Evolutionary conservation across 768 basidiomycete genomes (phyloP), one percentile per base, ranked within the genome.

Genomic region (Calocybe cyanea): DNA sequence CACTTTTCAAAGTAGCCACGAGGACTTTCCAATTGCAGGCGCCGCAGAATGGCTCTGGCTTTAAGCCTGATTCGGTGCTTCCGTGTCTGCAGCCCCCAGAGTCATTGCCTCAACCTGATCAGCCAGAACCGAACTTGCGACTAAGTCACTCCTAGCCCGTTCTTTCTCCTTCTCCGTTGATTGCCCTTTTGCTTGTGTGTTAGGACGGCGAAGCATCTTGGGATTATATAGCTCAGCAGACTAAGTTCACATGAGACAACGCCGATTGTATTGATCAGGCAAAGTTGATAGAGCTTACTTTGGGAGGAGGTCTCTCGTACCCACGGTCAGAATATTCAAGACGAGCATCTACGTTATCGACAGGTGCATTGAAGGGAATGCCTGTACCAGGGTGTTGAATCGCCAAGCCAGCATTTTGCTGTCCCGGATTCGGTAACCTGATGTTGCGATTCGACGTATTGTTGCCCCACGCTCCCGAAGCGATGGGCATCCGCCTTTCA

Each of bases 401-500:
- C 11, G 68, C 58, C 7, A 62, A 65, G 35, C 52, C 70, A 2
- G 66, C 53, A 24, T 48, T 54, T 18, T 54, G 46, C 49, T 51
- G 61, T 42, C 46, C 64, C 44, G 60, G 59, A 19, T 53, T 61
- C 38, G 68, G 67, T 48, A 70, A 63, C 34, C 86, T 71, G 48
- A 79, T 70, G 17, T 81, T 70, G 11, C 81, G 71, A 17, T 67
- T 66, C 19, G 78, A 67, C 23, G 77, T 67, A 20, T 77, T 62
- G 51, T 81, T 83, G 17, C 76, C 80, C 88, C 88, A 91, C 18
- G 83, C 87, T 19, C 87, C 86, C 21, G 70, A 69, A 5, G 75
- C 75, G 1, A 69, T 65, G 2, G 81, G 81, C 5, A 69, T 57
- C 36, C 76, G 77, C 54, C 74, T 80, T 62, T 83, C 82, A 15